Evolutionary conservation across 176 grass and related monocot species (phyloP).

Genomic region (Elymus sibiricus): DNA sequence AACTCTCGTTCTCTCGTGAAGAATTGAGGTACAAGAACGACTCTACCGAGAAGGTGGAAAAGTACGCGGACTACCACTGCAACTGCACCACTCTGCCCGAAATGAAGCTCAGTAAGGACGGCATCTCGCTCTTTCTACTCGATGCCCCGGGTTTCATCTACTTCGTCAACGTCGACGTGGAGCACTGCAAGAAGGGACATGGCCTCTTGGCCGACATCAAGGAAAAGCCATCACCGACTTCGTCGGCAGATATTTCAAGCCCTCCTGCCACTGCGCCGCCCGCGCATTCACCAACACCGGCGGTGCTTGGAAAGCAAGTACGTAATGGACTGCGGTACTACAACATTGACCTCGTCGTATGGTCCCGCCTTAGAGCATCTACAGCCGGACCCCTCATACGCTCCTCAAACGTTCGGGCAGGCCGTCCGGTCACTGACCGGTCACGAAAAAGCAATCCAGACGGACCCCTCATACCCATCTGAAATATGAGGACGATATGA

Average conservation of each 20-base stretch:
- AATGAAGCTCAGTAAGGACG: slow-evolving; percentile 1
- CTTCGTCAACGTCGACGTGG: slow-evolving; percentile 32
- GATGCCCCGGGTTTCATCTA: slow-evolving; percentile 36
- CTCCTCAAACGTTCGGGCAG: no score
- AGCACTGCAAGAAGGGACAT: slow-evolving; percentile 48
- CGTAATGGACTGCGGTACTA: background rate
- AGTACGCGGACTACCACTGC: slow-evolving; percentile 57
- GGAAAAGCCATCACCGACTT: background rate
- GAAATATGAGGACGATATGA: no score
- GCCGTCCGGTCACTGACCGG: no score
- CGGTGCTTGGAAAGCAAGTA: background rate
- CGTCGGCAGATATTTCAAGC: background rate
- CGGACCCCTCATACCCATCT: no score
- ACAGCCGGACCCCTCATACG: no score
- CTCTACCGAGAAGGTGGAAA: slow-evolving; percentile 32
- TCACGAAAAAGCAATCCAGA: no score
- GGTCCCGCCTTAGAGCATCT: no score
- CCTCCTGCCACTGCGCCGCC: background rate
- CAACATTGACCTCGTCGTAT: background rate
- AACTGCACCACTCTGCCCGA: slow-evolving; percentile 16
- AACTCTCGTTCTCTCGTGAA: background rate
- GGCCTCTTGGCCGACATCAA: slow-evolving; percentile 37
- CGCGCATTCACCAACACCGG: background rate
- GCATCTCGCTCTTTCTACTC: slow-evolving; percentile 37
- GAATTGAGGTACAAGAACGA: slow-evolving; percentile 61